Percentiles rank a stretch among this genome's conserved stretches.
Evolutionary conservation across 108 stramenopile species (phyloP).

Genomic region (Cyclotella cryptica): DNA sequence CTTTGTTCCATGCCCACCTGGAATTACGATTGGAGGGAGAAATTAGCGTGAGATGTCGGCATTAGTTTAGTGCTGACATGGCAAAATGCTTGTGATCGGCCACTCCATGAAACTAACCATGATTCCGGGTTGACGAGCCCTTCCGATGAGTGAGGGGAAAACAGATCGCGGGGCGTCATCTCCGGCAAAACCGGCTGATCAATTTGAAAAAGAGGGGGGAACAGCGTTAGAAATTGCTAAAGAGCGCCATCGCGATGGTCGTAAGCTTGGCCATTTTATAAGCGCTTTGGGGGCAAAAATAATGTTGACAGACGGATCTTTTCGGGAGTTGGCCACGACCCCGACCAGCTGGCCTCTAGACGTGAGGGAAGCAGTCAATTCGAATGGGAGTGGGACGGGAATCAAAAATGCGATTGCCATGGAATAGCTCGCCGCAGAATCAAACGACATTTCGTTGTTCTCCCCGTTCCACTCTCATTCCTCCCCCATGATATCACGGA

Average conservation of each 20-base stretch:
- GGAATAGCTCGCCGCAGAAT: too few relatives aligned
- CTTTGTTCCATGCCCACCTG: constrained; percentile 99
- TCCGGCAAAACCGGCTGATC: constrained; percentile 92
- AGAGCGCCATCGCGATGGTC: neutral
- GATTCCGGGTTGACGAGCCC: constrained; percentile 97
- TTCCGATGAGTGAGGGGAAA: constrained; percentile 96
- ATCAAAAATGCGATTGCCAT: too few relatives aligned
- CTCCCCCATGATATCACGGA: too few relatives aligned
- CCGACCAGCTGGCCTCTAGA: too few relatives aligned
- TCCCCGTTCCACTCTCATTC: too few relatives aligned
- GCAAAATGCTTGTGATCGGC: neutral
- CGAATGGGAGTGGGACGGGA: too few relatives aligned
- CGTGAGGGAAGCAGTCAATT: too few relatives aligned
- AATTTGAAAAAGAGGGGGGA: constrained; percentile 14
- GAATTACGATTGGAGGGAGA: constrained; percentile 3
- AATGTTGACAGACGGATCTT: too few relatives aligned
- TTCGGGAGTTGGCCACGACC: too few relatives aligned
- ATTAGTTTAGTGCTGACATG: neutral
- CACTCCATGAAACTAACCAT: constrained; percentile 71
- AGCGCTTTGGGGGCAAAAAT: neutral
- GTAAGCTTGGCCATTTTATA: neutral
- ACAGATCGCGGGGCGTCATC: constrained; percentile 96
- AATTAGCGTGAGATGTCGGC: neutral
- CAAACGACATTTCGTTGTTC: too few relatives aligned
- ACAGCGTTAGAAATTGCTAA: constrained; percentile 5